Evolutionary conservation across 2,329 filamentous ascomycete genomes (phyloP).

Genomic region (Arthrobotrys sphaeroides): DNA sequence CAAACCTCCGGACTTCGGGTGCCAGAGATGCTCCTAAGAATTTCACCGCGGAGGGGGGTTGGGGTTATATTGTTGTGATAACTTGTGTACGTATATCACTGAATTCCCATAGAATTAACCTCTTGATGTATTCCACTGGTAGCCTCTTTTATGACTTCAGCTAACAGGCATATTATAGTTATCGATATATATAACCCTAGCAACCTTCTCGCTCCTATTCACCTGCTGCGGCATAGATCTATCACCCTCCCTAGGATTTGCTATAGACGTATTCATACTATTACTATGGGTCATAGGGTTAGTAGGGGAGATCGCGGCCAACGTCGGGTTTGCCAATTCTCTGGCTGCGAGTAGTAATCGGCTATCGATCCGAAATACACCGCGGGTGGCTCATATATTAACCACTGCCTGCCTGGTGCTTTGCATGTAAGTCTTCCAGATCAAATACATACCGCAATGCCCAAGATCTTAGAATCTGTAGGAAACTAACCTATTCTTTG

Average conservation of each 20-base stretch:
- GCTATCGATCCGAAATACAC: background rate
- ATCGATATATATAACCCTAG: background rate
- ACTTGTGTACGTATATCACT: background rate
- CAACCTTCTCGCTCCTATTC: background rate
- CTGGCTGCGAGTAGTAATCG: background rate
- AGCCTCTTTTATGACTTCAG: too few relatives aligned
- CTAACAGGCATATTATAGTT: too few relatives aligned
- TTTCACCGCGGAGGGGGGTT: background rate
- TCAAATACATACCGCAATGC: background rate
- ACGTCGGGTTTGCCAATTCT: background rate
- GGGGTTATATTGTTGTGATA: background rate
- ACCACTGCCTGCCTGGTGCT: background rate
- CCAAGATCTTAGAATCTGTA: background rate
- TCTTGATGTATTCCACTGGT: too few relatives aligned
- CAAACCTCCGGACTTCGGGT: background rate
- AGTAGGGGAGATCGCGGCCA: background rate
- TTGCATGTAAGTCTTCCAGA: slow-evolving; percentile 5
- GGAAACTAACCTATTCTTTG: background rate
- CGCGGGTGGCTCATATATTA: background rate
- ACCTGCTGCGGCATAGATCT: background rate
- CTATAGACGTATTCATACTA: background rate
- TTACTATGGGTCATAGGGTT: background rate
- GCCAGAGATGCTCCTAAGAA: background rate
- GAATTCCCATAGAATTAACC: background rate
- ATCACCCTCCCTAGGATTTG: background rate